phyloP scores from a whole-genome alignment of 768 basidiomycete species.

The Tricholoma matsutake region DNA sequence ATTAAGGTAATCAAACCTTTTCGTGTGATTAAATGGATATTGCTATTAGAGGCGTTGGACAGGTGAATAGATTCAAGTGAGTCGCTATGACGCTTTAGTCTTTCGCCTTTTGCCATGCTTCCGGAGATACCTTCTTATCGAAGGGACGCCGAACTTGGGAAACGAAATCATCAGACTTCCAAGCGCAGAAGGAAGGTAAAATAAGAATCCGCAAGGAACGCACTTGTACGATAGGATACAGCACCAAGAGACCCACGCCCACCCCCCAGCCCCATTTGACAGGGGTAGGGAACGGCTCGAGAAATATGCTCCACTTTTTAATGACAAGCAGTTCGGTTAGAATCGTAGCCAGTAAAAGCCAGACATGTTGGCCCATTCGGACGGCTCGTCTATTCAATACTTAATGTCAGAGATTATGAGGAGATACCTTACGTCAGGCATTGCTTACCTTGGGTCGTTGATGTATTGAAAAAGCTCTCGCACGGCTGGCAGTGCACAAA shows the following conservation, averaged over 20 bases:
- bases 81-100: slow-evolving; percentile 30
- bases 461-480: slow-evolving; percentile 83
- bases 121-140: slow-evolving; percentile 49
- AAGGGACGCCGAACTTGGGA: slow-evolving; percentile 63
- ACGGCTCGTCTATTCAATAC: slow-evolving; percentile 61
- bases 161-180: slow-evolving; percentile 12
- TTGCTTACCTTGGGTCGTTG: slow-evolving; percentile 67
- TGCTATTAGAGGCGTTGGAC: background rate
- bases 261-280: slow-evolving; percentile 70
- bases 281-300: slow-evolving; percentile 53
- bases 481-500: slow-evolving; percentile 85
- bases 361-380: slow-evolving; percentile 87
- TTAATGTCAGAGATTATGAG: slow-evolving; percentile 1
- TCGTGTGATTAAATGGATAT: no score
- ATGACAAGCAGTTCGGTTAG: slow-evolving; percentile 79
- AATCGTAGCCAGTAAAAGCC: slow-evolving; percentile 85
- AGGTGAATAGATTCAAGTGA: background rate
- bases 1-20: background rate
- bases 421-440: background rate
- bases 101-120: slow-evolving; percentile 35
- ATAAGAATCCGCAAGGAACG: slow-evolving; percentile 20
- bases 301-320: slow-evolving; percentile 76
- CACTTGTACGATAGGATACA: slow-evolving; percentile 71
- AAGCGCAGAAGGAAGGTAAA: background rate
- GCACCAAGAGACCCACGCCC: slow-evolving; percentile 53